Conservation (phyloP, 768 basidiomycete genomes). For the Leccinum arenicola region DNA sequence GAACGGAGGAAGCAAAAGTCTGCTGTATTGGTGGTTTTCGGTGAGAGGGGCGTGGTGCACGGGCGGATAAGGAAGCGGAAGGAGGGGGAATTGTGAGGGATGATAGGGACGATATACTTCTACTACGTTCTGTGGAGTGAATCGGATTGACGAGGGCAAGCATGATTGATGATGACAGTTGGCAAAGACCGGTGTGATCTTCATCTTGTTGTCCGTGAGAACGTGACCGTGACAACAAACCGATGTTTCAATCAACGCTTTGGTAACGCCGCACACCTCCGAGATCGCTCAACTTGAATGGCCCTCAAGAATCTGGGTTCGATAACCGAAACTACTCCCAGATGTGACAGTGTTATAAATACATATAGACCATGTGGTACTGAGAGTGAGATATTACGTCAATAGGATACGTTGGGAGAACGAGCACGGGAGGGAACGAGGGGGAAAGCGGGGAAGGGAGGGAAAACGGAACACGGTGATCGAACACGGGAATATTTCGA, state of each 20-base stretch:
- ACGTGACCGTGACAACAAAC: constrained; percentile 19
- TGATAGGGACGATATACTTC: constrained; percentile 19
- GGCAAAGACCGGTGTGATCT: constrained; percentile 16
- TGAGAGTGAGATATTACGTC: constrained; percentile 1
- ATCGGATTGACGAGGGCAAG: constrained; percentile 49
- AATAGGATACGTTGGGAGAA: background rate
- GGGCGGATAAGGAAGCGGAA: constrained; percentile 21
- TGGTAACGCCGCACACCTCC: too few species aligned
- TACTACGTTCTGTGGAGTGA: constrained; percentile 30
- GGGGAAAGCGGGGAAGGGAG: background rate
- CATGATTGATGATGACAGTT: constrained; percentile 31
- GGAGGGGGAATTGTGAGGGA: constrained; percentile 2
- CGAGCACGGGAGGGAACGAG: background rate
- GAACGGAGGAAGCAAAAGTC: constrained; percentile 26
- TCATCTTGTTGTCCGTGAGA: constrained; percentile 20
- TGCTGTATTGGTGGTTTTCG: constrained; percentile 29
- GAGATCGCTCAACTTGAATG: background rate
- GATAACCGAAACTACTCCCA: too few species aligned
- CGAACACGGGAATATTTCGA: constrained; percentile 19
- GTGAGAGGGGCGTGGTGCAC: constrained; percentile 21
- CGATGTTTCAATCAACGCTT: background rate
- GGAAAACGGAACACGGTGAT: constrained; percentile 8
- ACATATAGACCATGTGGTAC: background rate
- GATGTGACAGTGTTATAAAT: too few species aligned
- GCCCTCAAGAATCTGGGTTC: too few species aligned